Conservation (phyloP, 2,329 filamentous ascomycete genomes). For the Fusarium acutatum region DNA sequence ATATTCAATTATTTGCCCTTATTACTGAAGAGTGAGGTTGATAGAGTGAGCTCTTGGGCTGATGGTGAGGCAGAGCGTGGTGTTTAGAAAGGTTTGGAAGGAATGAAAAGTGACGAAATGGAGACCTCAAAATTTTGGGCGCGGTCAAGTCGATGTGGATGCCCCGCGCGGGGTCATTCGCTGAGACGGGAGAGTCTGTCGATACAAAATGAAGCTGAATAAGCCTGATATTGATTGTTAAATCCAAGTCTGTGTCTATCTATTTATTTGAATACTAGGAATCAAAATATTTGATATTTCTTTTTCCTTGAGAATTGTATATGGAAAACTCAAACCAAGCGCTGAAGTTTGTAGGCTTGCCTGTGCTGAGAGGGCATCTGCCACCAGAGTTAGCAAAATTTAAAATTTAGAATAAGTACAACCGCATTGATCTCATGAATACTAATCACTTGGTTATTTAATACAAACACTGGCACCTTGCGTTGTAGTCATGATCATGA, state of each 20-base stretch:
- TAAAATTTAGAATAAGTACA: no score
- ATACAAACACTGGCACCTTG: background rate
- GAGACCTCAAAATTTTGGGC: constrained; percentile 37
- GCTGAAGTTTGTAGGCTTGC: background rate
- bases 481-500: background rate
- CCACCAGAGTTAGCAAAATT: no score
- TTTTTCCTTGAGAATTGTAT: no score
- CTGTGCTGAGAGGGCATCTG: rapidly evolving
- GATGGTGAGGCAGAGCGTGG: background rate
- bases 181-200: constrained; percentile 27
- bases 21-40: background rate
- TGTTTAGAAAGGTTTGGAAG: background rate
- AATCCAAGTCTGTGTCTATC: no score
- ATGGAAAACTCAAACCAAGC: background rate
- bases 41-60: background rate
- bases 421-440: no score
- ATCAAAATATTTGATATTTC: no score
- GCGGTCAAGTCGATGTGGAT: constrained; percentile 26
- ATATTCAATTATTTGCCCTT: constrained; percentile 29
- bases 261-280: no score
- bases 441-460: no score
- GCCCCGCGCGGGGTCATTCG: constrained; percentile 42
- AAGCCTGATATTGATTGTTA: background rate
- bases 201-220: constrained; percentile 4
- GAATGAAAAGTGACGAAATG: constrained; percentile 34